Conservation (phyloP, 805 yeast genomes). For the Gaillardinia entomophila region DNA sequence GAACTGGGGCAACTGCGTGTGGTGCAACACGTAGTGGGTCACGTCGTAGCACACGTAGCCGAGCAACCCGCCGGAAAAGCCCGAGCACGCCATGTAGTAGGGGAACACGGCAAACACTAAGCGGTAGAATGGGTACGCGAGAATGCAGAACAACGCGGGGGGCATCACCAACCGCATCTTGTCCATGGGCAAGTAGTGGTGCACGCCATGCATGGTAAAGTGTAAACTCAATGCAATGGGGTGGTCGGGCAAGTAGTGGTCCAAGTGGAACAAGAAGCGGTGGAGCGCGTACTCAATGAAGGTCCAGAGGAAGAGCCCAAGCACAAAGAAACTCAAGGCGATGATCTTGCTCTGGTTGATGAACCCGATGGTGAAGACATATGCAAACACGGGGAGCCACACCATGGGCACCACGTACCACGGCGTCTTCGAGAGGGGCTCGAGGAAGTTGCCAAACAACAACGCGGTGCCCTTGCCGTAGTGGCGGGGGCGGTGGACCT, state of each 20-base stretch:
- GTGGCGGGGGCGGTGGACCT: constrained; percentile 96
- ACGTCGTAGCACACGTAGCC: constrained; percentile 91
- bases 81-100: constrained; percentile 78
- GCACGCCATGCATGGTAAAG: constrained; percentile 91
- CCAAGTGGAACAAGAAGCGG: constrained; percentile 91
- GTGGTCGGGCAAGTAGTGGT: constrained; percentile 77
- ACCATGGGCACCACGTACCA: constrained; percentile 89
- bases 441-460: constrained; percentile 88
- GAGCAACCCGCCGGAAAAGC: constrained; percentile 92
- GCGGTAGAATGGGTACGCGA: constrained; percentile 77
- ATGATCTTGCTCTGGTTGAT: constrained; percentile 38
- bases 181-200: constrained; percentile 98
- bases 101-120: constrained; percentile 76
- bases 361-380: constrained; percentile 55
- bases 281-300: constrained; percentile 83
- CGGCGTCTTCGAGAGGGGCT: constrained; percentile 84
- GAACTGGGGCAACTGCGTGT: constrained; percentile 70
- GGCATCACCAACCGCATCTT: constrained; percentile 91
- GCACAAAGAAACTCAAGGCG: constrained; percentile 53
- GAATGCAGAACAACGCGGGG: constrained; percentile 70
- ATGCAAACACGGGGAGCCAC: constrained; percentile 82
- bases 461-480: constrained; percentile 97
- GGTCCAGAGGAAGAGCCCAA: constrained; percentile 94
- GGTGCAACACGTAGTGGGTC: constrained; percentile 93
- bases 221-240: constrained; percentile 72